Evolutionary conservation across 345 rosid species (phyloP).

Genomic region (Limnanthes douglasii): DNA sequence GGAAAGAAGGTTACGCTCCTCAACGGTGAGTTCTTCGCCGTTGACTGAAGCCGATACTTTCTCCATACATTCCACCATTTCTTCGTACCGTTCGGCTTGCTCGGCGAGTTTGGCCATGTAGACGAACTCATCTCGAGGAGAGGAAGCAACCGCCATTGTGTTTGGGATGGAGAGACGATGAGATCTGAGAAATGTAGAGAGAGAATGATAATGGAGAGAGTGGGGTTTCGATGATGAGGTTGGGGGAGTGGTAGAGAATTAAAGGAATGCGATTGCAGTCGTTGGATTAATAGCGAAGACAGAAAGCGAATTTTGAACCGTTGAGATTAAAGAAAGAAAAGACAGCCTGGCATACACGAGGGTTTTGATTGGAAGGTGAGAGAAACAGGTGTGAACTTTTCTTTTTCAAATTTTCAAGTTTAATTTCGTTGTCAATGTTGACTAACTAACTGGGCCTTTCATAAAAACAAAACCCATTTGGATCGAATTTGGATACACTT

Average conservation of each 20-base stretch:
- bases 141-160: slow-evolving; percentile 30
- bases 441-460: no score
- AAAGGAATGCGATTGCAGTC: slow-evolving; percentile 12
- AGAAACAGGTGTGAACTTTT: no score
- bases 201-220: no score
- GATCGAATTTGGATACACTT: no score
- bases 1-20: slow-evolving; percentile 84
- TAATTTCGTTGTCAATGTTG: no score
- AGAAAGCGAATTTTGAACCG: no score
- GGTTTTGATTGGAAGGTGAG: slow-evolving; percentile 5
- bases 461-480: no score
- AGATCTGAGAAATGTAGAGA: no score
- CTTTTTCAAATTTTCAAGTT: no score
- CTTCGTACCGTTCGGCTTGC: slow-evolving; percentile 93
- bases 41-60: slow-evolving; percentile 47
- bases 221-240: no score
- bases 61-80: slow-evolving; percentile 94
- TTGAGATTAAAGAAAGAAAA: no score
- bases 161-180: no score
- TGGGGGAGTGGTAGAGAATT: slow-evolving; percentile 9
- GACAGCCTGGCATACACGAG: slow-evolving; percentile 22
- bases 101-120: slow-evolving; percentile 96
- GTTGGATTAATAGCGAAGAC: slow-evolving; percentile 17
- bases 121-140: slow-evolving; percentile 60
- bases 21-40: slow-evolving; percentile 58